Conservation (phyloP, 345 rosid genomes). For the Orychophragmus violaceus region DNA sequence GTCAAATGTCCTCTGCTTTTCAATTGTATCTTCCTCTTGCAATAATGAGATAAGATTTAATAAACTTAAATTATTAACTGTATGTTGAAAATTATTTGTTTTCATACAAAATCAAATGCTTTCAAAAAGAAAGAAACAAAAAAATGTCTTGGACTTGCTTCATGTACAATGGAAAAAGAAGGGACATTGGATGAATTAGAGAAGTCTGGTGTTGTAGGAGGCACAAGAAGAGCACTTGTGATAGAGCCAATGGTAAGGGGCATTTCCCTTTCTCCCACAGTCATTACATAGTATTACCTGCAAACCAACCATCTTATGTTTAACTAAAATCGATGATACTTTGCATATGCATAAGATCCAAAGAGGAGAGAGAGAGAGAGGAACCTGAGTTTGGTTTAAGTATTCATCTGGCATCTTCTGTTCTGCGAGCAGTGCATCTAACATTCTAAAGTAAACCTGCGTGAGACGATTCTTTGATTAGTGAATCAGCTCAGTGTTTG, state of each 20-base stretch:
- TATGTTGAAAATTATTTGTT: not conserved
- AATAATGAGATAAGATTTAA: not conserved
- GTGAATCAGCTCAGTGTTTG: not conserved
- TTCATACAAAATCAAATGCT: conserved; percentile 6
- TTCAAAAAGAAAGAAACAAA: not conserved
- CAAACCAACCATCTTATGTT: not conserved
- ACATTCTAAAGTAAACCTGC: conserved; percentile 76
- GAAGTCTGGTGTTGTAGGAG: conserved; percentile 62
- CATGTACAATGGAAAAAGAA: conserved; percentile 13
- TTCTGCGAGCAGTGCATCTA: conserved; percentile 66
- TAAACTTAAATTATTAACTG: not conserved
- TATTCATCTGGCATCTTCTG: conserved; percentile 68
- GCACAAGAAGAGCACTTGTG: conserved; percentile 57
- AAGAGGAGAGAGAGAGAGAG: not conserved
- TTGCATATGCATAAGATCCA: not conserved
- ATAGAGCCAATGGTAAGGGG: conserved; percentile 62
- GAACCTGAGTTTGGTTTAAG: conserved; percentile 62
- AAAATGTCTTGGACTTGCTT: not conserved
- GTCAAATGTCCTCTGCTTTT: not conserved
- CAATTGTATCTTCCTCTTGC: not conserved
- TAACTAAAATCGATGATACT: not conserved
- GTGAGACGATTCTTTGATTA: not conserved
- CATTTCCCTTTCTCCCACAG: conserved; percentile 54
- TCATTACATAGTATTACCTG: conserved; percentile 64
- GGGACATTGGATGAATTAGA: conserved; percentile 32